Evolutionary conservation across 1,139 yeast genomes (phyloP), one percentile per base, ranked within the genome.

Genomic region (Geotrichum australiense): DNA sequence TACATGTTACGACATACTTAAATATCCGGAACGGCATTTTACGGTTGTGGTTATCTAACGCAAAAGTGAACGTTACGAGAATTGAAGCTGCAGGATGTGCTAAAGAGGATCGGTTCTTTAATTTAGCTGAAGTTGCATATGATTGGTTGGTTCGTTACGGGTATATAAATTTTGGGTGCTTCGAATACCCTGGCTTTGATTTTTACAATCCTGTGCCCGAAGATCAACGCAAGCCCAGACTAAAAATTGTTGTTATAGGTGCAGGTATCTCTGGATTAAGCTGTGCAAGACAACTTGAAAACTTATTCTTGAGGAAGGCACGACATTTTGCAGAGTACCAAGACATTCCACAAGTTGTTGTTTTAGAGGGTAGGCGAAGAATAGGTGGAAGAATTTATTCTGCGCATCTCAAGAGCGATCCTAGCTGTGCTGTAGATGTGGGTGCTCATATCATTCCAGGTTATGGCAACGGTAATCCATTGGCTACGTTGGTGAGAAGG

Each of bases 31-130:
- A 67, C 47, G 69, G 69, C 5, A 64, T 67, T 33, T 49, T 66
- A 29, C 53, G 70, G 19, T 51, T 66, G 14, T 68, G 71, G 71
- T 51, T 65, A 4, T 61, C 64, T 21, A 66, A 67, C 47, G 70
- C 71, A 18, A 55, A 62, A 31, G 65, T 66, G 1, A 56, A 58
- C 29, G 71, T 67, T 15, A 64, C 69, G 1, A 51, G 58, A 37
- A 56, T 58, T 8, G 71, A 67, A 48, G 71, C 71, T 1, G 68
- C 66, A 1, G 71, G 71, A 2, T 65, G 70, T 46, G 66, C 63
- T 10, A 55, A 63, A 19, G 65, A 65, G 25, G 66, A 62, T 27
- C 58, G 68, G n/a, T 65, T 53, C 48, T 65, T 61, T 41, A 59
- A 56, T 4, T 52, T 67, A 23, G 70, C 70, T 1, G 70, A 63